Percentiles rank a stretch among this genome's conserved stretches.
These are phyloP conservation scores for Raphanus sativus DNA, from an alignment of 345 rosid genomes.

Conservation along the genomic window DNA sequence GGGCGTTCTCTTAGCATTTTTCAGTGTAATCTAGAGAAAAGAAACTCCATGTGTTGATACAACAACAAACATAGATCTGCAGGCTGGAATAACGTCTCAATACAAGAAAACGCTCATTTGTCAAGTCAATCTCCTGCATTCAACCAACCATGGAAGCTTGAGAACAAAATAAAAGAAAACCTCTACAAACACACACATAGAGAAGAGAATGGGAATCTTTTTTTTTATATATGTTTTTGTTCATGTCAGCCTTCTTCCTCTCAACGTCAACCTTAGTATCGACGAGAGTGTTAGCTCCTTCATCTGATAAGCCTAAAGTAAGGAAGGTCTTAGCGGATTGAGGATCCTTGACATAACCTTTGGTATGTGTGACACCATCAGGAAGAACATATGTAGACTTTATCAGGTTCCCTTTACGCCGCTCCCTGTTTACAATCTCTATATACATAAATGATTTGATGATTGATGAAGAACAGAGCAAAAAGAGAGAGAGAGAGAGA, in stretches of 20 bases:
- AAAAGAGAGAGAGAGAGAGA: background rate
- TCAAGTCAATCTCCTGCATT: constrained; percentile 84
- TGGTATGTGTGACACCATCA: constrained; percentile 72
- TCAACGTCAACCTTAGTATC: constrained; percentile 38
- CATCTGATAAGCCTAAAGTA: constrained; percentile 22
- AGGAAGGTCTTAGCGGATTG: constrained; percentile 58
- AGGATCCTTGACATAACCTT: constrained; percentile 80
- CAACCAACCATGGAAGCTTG: too few species aligned
- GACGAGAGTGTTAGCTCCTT: constrained; percentile 22
- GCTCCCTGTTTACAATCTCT: constrained; percentile 32
- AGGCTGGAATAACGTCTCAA: constrained; percentile 93
- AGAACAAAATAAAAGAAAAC: too few species aligned
- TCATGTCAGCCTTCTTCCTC: constrained; percentile 61
- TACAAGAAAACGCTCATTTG: constrained; percentile 90
- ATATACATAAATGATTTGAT: background rate
- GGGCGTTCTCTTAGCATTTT: too few species aligned
- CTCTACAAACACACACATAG: background rate
- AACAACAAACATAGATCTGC: constrained; percentile 81
- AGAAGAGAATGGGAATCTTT: background rate
- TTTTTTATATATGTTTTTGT: constrained; percentile 52
- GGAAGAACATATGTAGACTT: constrained; percentile 84
- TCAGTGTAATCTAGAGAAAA: too few species aligned
- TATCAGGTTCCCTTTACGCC: constrained; percentile 57
- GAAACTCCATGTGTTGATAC: too few species aligned
- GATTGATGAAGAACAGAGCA: background rate